phyloP scores from a whole-genome alignment of 257 asterid species.

The Dorcoceras hygrometricum region DNA sequence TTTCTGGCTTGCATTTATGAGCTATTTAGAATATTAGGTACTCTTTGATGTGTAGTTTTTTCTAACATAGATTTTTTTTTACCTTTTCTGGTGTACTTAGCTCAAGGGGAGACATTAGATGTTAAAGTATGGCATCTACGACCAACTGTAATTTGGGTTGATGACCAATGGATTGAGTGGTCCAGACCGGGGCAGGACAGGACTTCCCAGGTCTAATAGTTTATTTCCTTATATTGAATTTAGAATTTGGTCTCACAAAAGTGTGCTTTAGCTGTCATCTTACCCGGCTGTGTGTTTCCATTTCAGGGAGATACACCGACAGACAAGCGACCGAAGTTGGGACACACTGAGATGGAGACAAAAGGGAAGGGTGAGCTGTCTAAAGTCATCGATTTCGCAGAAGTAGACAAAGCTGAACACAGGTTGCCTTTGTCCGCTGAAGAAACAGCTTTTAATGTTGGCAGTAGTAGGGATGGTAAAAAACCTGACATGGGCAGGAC shows the following conservation, averaged over 20 bases:
- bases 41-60: slow-evolving; percentile 19
- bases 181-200: slow-evolving; percentile 43
- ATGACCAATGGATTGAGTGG: slow-evolving; percentile 84
- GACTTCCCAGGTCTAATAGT: slow-evolving; percentile 52
- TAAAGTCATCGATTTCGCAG: slow-evolving; percentile 37
- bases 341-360: slow-evolving; percentile 40
- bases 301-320: slow-evolving; percentile 83
- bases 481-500: slow-evolving; percentile 51
- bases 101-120: slow-evolving; percentile 49
- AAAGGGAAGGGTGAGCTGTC: slow-evolving; percentile 51
- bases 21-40: slow-evolving; percentile 9
- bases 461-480: slow-evolving; percentile 51
- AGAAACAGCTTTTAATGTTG: slow-evolving; percentile 61
- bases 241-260: background rate
- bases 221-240: slow-evolving; percentile 6
- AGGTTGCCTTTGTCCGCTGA: slow-evolving; percentile 54
- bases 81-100: slow-evolving; percentile 38
- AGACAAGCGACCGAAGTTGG: slow-evolving; percentile 71
- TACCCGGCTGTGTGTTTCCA: slow-evolving; percentile 20
- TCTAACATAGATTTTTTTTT: slow-evolving; percentile 4
- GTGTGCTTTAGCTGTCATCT: slow-evolving; percentile 5
- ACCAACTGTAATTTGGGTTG: slow-evolving; percentile 77
- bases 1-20: slow-evolving; percentile 10
- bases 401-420: slow-evolving; percentile 33
- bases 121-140: slow-evolving; percentile 82